Evolutionary conservation across 1,284 basidiomycete genomes (phyloP).

Genomic region (Peniophora sp.): DNA sequence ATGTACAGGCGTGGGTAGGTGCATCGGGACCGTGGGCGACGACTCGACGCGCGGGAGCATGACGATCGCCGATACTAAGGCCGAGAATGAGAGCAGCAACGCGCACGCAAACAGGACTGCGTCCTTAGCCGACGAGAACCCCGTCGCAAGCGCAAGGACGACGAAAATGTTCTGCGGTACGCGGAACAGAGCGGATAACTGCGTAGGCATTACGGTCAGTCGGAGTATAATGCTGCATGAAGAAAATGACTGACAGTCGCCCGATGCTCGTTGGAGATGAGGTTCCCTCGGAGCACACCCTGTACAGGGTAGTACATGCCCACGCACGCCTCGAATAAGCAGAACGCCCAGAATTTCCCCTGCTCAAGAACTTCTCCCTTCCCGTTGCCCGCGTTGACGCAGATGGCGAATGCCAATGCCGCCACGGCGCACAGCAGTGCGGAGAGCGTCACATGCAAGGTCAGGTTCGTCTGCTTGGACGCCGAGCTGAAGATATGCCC

Average conservation of each 20-base stretch:
- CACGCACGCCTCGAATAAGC: conserved; percentile 66
- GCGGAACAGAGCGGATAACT: conserved; percentile 67
- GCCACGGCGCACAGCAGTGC: conserved; percentile 53
- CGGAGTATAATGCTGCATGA: conserved; percentile 3
- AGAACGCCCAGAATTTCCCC: conserved; percentile 64
- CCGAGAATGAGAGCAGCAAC: conserved; percentile 49
- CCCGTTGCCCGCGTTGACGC: conserved; percentile 30
- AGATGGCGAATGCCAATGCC: conserved; percentile 47
- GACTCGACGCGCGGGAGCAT: conserved; percentile 11
- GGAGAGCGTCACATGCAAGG: conserved; percentile 60
- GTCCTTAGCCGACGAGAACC: conserved; percentile 56
- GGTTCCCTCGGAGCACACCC: conserved; percentile 61
- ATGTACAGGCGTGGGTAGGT: background rate
- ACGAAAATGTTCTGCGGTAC: conserved; percentile 72
- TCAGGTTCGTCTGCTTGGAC: conserved; percentile 24
- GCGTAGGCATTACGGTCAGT: conserved; percentile 1
- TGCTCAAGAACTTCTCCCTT: conserved; percentile 27
- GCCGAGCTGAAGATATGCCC: conserved; percentile 20
- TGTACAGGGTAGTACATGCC: conserved; percentile 75
- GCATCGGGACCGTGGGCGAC: background rate
- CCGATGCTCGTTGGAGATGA: conserved; percentile 67
- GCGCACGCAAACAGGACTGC: conserved; percentile 55
- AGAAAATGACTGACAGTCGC: conserved; percentile 44
- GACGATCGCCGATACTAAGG: conserved; percentile 48
- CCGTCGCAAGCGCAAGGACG: conserved; percentile 60